Evolutionary conservation across 768 basidiomycete species (phyloP).

Genomic region (Termitomyces sp.): DNA sequence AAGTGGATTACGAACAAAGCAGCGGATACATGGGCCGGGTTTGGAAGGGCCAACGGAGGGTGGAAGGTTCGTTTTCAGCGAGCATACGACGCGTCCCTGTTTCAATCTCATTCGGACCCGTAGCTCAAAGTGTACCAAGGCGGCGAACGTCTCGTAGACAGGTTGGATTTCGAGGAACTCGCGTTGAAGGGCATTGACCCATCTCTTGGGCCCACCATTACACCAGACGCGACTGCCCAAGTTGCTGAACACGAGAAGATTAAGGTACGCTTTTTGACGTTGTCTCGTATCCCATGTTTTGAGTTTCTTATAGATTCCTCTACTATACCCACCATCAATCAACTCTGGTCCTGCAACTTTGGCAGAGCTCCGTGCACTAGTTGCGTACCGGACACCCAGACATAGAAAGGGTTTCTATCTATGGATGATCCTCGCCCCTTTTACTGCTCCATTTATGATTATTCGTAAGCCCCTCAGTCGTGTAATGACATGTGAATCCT

Average conservation of each 20-base stretch:
- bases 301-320: constrained; percentile 49
- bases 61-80: constrained; percentile 60
- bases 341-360: constrained; percentile 30
- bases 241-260: constrained; percentile 15
- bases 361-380: constrained; percentile 46
- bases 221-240: constrained; percentile 15
- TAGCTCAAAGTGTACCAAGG: constrained; percentile 58
- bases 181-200: constrained; percentile 72
- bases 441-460: constrained; percentile 74
- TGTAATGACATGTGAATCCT: not conserved
- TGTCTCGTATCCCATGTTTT: not conserved
- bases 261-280: not conserved
- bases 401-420: constrained; percentile 64
- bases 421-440: constrained; percentile 64
- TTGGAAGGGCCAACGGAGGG: constrained; percentile 64
- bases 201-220: constrained; percentile 54
- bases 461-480: constrained; percentile 52
- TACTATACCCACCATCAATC: constrained; percentile 53
- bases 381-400: constrained; percentile 53
- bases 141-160: constrained; percentile 68
- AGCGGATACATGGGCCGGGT: constrained; percentile 54
- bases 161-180: constrained; percentile 78
- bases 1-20: constrained; percentile 53
- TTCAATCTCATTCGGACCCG: not conserved
- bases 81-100: not conserved